Conservation (phyloP, 257 asterid genomes). For the Fraxinus anomala region DNA sequence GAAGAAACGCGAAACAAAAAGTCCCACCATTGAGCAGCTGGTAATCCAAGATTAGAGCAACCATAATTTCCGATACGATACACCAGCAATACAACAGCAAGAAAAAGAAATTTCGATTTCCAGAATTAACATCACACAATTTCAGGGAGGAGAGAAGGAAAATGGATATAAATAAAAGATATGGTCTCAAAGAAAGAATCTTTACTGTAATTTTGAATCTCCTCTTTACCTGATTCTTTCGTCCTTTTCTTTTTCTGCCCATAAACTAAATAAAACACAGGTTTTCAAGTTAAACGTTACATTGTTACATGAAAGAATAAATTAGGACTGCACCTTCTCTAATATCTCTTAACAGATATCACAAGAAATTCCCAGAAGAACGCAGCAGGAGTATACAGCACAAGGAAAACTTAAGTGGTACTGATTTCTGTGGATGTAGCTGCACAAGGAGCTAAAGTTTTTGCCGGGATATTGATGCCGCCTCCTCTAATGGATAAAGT, state of each 20-base stretch:
- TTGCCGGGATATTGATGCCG: slow-evolving; percentile 37
- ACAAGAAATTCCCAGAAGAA: slow-evolving; percentile 31
- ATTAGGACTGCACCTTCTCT: slow-evolving; percentile 40
- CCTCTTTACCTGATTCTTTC: slow-evolving; percentile 29
- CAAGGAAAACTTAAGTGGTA: slow-evolving; percentile 29
- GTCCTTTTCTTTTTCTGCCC: slow-evolving; percentile 18
- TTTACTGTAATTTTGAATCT: slow-evolving; percentile 24
- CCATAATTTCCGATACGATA: not conserved
- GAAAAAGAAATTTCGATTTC: slow-evolving; percentile 25
- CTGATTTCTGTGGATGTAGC: slow-evolving; percentile 31
- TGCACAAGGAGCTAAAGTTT: slow-evolving; percentile 39
- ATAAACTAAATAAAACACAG: slow-evolving; percentile 31
- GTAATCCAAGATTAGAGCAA: not conserved
- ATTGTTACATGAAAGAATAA: slow-evolving; percentile 41
- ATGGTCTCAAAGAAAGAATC: slow-evolving; percentile 37
- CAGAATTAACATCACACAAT: slow-evolving; percentile 35
- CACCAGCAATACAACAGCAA: not conserved
- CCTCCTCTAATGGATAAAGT: slow-evolving; percentile 44
- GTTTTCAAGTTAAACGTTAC: slow-evolving; percentile 37
- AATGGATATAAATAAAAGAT: slow-evolving; percentile 25
- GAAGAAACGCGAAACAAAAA: too few relatives aligned
- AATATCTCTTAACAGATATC: slow-evolving; percentile 21
- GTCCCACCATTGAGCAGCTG: not conserved
- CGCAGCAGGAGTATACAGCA: slow-evolving; percentile 41
- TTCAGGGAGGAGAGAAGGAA: slow-evolving; percentile 18